A percentile compares a stretch with the other conserved stretches of the same genome.
Conservation (phyloP, 495 filamentous ascomycete genomes). For the Penicillium maclennaniae region DNA sequence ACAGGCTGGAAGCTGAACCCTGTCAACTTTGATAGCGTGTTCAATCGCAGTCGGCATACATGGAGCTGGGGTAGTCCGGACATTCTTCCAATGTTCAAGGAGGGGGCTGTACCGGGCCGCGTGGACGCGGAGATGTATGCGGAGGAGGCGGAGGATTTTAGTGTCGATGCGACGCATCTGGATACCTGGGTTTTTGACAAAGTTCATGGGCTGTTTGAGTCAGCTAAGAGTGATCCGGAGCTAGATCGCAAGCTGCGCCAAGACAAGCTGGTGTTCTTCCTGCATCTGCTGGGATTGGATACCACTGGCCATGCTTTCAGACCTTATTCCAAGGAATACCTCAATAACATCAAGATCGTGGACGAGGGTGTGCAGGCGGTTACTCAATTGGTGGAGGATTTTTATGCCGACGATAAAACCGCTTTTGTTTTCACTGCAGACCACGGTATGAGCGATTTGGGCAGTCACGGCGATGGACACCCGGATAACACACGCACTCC, state of each 20-base stretch:
- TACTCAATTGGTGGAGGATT: conserved; percentile 75
- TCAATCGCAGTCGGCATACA: conserved; percentile 93
- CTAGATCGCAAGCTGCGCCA: conserved; percentile 68
- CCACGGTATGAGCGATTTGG: conserved; percentile 99
- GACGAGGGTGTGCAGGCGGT: conserved; percentile 84
- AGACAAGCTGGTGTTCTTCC: conserved; percentile 91
- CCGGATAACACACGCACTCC: conserved; percentile 96
- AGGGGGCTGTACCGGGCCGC: conserved; percentile 81
- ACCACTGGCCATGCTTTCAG: conserved; percentile 85
- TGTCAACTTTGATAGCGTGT: conserved; percentile 97
- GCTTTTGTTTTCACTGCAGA: conserved; percentile 97
- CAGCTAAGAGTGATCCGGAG: conserved; percentile 73
- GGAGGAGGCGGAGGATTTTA: conserved; percentile 87
- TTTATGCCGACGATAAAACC: conserved; percentile 88
- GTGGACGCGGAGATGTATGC: conserved; percentile 82
- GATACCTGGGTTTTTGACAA: conserved; percentile 96
- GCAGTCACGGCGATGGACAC: conserved; percentile 95
- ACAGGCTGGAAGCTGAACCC: conserved; percentile 99
- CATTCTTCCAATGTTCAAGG: conserved; percentile 95
- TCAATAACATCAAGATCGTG: conserved; percentile 91
- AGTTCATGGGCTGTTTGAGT: conserved; percentile 79
- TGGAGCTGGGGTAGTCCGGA: conserved; percentile 99
- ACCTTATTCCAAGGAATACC: conserved; percentile 93
- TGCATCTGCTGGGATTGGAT: conserved; percentile 94
- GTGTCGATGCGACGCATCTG: conserved; percentile 69